These are phyloP conservation scores for Rutstroemia sp. DNA, from an alignment of 2,329 filamentous ascomycete species.

Conservation along the genomic window DNA sequence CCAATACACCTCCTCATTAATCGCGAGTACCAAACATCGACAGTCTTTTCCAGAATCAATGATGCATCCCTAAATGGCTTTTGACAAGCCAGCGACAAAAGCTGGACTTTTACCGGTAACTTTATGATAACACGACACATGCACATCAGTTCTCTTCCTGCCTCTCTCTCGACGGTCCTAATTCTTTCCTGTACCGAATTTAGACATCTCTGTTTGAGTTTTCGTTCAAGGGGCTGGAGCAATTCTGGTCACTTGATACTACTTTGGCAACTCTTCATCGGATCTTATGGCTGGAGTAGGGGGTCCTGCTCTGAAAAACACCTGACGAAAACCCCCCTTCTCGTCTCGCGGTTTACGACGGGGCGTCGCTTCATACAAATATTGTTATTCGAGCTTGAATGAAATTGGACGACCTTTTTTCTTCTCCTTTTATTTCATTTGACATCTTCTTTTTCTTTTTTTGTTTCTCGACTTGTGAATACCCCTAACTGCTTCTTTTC, in stretches of 20 bases:
- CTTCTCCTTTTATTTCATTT: not conserved
- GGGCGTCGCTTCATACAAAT: not conserved
- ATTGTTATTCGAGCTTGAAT: not conserved
- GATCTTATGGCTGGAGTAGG: not conserved
- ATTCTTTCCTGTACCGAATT: not conserved
- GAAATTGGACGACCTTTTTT: not conserved
- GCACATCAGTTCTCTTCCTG: slow-evolving; percentile 1
- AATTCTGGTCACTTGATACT: too few species aligned
- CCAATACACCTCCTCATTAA: slow-evolving; percentile 27
- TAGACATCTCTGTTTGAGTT: too few species aligned
- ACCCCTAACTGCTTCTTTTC: not conserved
- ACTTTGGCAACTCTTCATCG: too few species aligned
- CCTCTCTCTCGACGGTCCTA: not conserved
- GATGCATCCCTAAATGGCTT: too few species aligned
- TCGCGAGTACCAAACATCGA: too few species aligned
- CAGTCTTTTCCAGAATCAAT: too few species aligned
- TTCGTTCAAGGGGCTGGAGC: too few species aligned
- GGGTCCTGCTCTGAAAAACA: not conserved
- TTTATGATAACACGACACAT: slow-evolving; percentile 4
- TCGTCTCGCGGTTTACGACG: not conserved
- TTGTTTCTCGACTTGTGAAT: not conserved
- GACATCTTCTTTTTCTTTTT: not conserved
- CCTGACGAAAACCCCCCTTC: not conserved
- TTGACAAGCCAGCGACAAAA: not conserved
- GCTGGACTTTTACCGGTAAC: not conserved